Base-by-base conservation (phyloP, 208 protist genomes). In the Acanthamoeba healyi region DNA sequence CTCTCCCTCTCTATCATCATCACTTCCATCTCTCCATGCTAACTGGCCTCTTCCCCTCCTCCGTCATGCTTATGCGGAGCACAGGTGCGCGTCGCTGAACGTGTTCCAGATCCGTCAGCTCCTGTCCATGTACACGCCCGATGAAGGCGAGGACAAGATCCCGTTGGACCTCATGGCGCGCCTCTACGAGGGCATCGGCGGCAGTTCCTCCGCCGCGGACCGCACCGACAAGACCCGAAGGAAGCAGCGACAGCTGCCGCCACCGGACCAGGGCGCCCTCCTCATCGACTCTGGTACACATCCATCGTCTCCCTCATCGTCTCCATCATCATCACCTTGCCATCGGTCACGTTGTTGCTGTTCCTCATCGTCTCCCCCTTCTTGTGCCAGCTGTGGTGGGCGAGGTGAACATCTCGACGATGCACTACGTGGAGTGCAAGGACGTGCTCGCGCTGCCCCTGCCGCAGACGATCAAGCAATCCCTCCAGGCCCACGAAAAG, bases 61-160 rank as follows among this genome's bases (percentile, higher is more conserved):
- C n/a, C n/a, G n/a, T n/a, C n/a, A n/a, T n/a, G 15, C 24, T 67
- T 22, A 9, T 9, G 58, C 15, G 15, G 58, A 67, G n/a, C 32
- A n/a, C 24, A 84, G 74, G 46, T 93, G 58, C n/a, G 14, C 88
- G n/a, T 77, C 44, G 26, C 24, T 93, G 63, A 93, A 93, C 46
- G 67, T 74, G n/a, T 65, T 93, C 46, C 88, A 93, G 65, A 93
- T 93, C 29, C 40, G 67, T 22, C 88, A 93, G 61, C 63, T 93
- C 9, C 88, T 93, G 29, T 93, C 88, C 14, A 93, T 93, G 88
- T 93, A 91, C 40, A 91, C 58, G 38, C 84, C 84, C 24, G 84
- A 91, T 26, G 61, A 44, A 6, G 84, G 58, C 51, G 58, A 91
- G 56, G 84, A 70, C 34, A 91, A 91, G 61, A 91, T 91, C 6